phyloP scores from a whole-genome alignment of 108 stramenopile species.

The Mayamaea pseudoterrestris region DNA sequence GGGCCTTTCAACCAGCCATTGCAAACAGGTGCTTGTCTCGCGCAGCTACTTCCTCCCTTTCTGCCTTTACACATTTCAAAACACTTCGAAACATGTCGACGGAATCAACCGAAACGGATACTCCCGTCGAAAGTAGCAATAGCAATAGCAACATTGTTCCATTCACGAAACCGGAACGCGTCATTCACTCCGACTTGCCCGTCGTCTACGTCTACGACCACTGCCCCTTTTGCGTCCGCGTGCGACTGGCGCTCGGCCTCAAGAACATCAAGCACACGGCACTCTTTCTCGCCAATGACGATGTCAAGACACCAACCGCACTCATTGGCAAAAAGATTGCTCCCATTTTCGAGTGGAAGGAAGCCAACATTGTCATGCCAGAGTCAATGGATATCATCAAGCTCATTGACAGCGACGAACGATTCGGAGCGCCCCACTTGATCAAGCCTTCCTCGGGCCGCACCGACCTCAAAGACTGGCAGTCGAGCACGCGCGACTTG shows the following conservation, averaged over 20 bases:
- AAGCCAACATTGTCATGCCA: constrained; percentile 74
- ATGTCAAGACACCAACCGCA: constrained; percentile 75
- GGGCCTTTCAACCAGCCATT: no score
- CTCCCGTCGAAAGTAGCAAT: no score
- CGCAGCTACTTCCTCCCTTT: no score
- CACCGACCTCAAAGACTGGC: constrained; percentile 88
- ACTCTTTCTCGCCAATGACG: constrained; percentile 88
- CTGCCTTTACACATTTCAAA: no score
- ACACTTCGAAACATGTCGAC: no score
- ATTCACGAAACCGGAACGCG: constrained; percentile 18
- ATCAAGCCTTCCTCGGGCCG: constrained; percentile 66
- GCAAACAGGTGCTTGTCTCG: no score
- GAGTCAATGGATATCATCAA: constrained; percentile 94
- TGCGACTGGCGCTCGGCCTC: constrained; percentile 84
- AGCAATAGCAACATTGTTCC: constrained; percentile 28
- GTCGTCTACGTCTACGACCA: constrained; percentile 92
- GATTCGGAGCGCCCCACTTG: constrained; percentile 69
- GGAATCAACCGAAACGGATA: no score
- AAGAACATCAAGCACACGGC: constrained; percentile 86
- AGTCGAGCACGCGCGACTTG: constrained; percentile 68
- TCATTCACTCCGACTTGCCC: constrained; percentile 48
- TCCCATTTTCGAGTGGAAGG: constrained; percentile 85
- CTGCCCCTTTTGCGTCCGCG: constrained; percentile 95
- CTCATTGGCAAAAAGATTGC: constrained; percentile 95
- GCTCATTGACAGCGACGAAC: constrained; percentile 72